phyloP scores from a whole-genome alignment of 805 yeast species.

The Candida tibetensis region DNA sequence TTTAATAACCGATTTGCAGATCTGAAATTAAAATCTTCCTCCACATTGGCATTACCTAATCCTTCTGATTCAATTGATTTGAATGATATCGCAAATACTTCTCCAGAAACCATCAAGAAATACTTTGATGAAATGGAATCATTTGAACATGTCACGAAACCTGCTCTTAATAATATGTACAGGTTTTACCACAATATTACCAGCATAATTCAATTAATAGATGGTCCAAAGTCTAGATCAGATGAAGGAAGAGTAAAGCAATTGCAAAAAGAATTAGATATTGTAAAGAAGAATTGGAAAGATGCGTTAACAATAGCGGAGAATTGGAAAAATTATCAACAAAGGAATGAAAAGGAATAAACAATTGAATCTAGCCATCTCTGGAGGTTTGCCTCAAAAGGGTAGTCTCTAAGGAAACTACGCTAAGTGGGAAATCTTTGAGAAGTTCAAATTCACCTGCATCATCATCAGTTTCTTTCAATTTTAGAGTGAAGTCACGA shows the following conservation, averaged over 20 bases:
- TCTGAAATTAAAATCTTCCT: slow-evolving; percentile 11
- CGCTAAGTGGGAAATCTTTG: slow-evolving; percentile 28
- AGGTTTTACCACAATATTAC: slow-evolving; percentile 31
- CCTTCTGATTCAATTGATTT: slow-evolving; percentile 35
- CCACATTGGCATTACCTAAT: slow-evolving; percentile 17
- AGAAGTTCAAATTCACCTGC: slow-evolving; percentile 17
- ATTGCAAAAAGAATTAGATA: slow-evolving; percentile 32
- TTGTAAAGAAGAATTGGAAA: slow-evolving; percentile 35
- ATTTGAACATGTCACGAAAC: slow-evolving; percentile 33
- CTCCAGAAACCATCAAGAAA: slow-evolving; percentile 13
- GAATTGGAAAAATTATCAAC: slow-evolving; percentile 31
- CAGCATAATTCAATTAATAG: slow-evolving; percentile 6
- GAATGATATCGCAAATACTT: slow-evolving; percentile 12
- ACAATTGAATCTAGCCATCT: neutral
- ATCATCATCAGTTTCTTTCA: slow-evolving; percentile 12
- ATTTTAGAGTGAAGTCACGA: slow-evolving; percentile 14
- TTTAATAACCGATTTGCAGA: slow-evolving; percentile 27
- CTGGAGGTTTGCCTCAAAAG: slow-evolving; percentile 13
- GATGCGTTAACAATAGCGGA: slow-evolving; percentile 39
- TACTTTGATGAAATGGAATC: slow-evolving; percentile 33
- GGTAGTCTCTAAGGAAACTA: slow-evolving; percentile 33
- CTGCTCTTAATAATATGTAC: slow-evolving; percentile 33
- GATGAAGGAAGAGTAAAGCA: slow-evolving; percentile 16
- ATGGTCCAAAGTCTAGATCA: slow-evolving; percentile 2
- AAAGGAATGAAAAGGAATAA: neutral